Conservation (phyloP, 305 asterid species). For the Fraxinus angustifolia region DNA sequence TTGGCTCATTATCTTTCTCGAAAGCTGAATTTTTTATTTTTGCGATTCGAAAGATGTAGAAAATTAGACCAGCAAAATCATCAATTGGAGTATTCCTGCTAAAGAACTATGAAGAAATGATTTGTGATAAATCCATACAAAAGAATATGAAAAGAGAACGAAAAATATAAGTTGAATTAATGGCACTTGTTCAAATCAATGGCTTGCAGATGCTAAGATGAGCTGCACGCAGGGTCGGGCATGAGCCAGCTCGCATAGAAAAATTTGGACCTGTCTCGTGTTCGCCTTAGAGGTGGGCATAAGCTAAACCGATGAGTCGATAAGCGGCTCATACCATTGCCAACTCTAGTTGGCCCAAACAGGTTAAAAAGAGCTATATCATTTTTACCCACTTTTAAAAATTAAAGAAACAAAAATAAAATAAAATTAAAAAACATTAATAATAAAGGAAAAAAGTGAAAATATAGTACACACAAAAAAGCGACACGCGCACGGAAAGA, state of each 20-base stretch:
- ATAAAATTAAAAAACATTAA: neutral
- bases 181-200: neutral
- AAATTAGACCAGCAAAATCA: neutral
- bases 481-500: neutral
- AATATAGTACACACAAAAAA: neutral
- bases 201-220: neutral
- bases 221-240: neutral
- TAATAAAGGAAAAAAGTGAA: neutral
- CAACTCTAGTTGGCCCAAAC: neutral
- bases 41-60: neutral
- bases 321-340: neutral
- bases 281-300: neutral
- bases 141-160: neutral
- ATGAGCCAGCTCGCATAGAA: neutral
- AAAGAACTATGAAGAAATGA: neutral
- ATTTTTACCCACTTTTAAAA: neutral
- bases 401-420: neutral
- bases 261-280: neutral
- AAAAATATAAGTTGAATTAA: neutral
- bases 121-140: neutral
- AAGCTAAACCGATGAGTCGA: neutral
- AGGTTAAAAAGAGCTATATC: neutral
- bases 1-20: neutral
- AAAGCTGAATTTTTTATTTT: neutral
- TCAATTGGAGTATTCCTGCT: neutral